Percentiles rank a stretch among this genome's conserved stretches.
These are phyloP conservation scores for Tylopilus balloui DNA, from an alignment of 768 basidiomycete genomes.

Conservation along the genomic window DNA sequence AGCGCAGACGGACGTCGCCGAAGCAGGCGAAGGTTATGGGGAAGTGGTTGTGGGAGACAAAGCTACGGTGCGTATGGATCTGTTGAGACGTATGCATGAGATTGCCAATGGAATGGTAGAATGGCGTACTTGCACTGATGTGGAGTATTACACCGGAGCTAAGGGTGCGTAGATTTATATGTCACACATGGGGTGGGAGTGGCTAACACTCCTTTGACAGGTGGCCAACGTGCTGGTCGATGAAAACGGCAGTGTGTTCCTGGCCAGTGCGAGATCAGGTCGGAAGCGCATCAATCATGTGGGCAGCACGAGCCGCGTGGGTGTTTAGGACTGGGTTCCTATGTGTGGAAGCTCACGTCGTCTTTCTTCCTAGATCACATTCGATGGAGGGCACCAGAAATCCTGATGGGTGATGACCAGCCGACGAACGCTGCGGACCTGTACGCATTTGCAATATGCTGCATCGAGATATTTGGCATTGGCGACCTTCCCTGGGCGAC, in stretches of 20 bases:
- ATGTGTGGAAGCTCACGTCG: neutral
- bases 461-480: conserved; percentile 58
- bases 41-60: neutral
- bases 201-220: conserved; percentile 28
- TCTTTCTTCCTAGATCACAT: conserved; percentile 49
- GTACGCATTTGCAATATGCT: conserved; percentile 65
- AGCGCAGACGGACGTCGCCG: neutral
- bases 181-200: neutral
- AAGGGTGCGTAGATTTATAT: conserved; percentile 45
- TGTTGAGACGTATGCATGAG: conserved; percentile 63
- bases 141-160: conserved; percentile 73
- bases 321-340: neutral
- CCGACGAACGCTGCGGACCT: conserved; percentile 58
- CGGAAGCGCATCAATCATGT: conserved; percentile 60
- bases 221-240: conserved; percentile 76
- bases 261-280: conserved; percentile 77
- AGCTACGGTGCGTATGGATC: conserved; percentile 28
- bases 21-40: conserved; percentile 26
- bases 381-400: conserved; percentile 70
- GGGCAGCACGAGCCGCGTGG: conserved; percentile 46
- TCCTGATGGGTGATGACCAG: conserved; percentile 44
- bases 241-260: conserved; percentile 63
- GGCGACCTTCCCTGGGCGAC: conserved; percentile 57
- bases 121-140: conserved; percentile 73
- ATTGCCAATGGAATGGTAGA: conserved; percentile 76